Conservation (phyloP, 1,284 basidiomycete species). For the Leccinum griseonigrum region DNA sequence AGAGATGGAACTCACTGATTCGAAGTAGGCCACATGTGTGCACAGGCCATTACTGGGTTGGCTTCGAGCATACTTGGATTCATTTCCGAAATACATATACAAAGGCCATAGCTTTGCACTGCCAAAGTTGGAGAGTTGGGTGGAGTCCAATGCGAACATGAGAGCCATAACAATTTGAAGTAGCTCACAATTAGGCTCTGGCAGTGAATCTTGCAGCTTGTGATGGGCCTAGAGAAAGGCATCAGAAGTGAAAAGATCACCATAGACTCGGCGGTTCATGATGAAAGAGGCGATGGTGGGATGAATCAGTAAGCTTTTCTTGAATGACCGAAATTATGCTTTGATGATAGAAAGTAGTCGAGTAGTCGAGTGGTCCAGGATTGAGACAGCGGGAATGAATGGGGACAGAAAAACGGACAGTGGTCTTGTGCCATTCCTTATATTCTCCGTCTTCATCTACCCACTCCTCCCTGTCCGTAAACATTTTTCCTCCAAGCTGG, state of each 20-base stretch:
- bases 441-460: not conserved
- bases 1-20: not conserved
- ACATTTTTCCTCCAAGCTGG: not conserved
- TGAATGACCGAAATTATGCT: not conserved
- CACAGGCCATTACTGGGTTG: not conserved
- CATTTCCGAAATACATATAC: slow-evolving; percentile 29
- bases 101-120: slow-evolving; percentile 27
- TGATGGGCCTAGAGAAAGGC: not conserved
- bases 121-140: slow-evolving; percentile 29
- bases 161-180: not conserved
- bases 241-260: not conserved
- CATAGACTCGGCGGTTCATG: not conserved
- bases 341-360: not conserved
- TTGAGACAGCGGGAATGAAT: not conserved
- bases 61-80: slow-evolving; percentile 5
- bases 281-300: not conserved
- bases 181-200: not conserved
- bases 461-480: not conserved
- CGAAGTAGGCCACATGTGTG: not conserved
- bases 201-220: not conserved
- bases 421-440: not conserved
- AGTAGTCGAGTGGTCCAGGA: not conserved
- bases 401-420: not conserved
- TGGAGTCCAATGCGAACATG: slow-evolving; percentile 34
- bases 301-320: not conserved